phyloP scores from a whole-genome alignment of 2,329 filamentous ascomycete species.

The Colletotrichum phormii region DNA sequence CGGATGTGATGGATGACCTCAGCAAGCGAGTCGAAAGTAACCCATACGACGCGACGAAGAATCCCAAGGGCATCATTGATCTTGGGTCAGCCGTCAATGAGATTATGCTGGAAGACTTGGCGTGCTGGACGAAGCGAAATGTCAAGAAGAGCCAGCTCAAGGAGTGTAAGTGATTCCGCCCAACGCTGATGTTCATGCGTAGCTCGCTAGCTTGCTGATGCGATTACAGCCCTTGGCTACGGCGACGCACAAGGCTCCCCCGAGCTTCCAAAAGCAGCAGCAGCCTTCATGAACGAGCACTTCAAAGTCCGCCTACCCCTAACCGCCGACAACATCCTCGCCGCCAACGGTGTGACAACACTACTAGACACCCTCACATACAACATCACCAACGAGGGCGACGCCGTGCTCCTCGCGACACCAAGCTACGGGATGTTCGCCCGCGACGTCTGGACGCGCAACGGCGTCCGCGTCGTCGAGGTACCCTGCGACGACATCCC shows the following conservation, averaged over 20 bases:
- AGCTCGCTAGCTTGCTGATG: neutral
- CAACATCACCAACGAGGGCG: slow-evolving; percentile 9
- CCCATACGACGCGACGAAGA: neutral
- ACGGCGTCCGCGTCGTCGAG: slow-evolving; percentile 8
- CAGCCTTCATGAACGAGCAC: slow-evolving; percentile 23
- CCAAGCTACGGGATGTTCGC: slow-evolving; percentile 7
- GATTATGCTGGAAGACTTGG: slow-evolving; percentile 23
- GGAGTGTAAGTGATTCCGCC: neutral
- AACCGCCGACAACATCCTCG: slow-evolving; percentile 10
- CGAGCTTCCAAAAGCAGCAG: neutral
- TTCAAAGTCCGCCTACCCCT: slow-evolving; percentile 18
- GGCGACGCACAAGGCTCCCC: neutral
- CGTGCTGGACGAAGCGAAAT: slow-evolving; percentile 10
- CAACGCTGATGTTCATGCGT: too few species aligned
- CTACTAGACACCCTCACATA: slow-evolving; percentile 4
- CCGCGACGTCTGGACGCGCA: slow-evolving; percentile 5
- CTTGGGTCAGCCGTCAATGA: slow-evolving; percentile 21
- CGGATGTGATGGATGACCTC: neutral
- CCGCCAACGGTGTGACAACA: neutral
- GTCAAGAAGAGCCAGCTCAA: slow-evolving; percentile 10
- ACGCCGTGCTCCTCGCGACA: slow-evolving; percentile 13
- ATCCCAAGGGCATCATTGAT: slow-evolving; percentile 23
- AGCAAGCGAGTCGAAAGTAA: neutral
- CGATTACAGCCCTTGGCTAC: neutral
- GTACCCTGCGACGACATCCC: slow-evolving; percentile 29